These are phyloP conservation scores for Magnusiomyces tetraspermus DNA, from an alignment of 1,139 yeast species.

Conservation along the genomic window DNA sequence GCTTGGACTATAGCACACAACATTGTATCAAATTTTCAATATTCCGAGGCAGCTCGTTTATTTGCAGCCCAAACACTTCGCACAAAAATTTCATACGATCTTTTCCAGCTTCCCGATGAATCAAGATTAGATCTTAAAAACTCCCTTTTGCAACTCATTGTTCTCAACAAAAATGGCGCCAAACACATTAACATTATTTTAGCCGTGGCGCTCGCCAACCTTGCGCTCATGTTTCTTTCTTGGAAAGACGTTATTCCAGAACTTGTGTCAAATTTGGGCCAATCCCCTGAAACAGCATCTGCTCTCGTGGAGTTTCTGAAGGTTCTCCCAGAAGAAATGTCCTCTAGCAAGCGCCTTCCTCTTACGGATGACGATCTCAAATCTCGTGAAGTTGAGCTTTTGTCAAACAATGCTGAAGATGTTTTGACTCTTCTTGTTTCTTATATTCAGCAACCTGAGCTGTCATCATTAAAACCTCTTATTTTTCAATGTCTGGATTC, in stretches of 20 bases:
- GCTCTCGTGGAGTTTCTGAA: slow-evolving; percentile 67
- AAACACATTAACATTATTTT: slow-evolving; percentile 68
- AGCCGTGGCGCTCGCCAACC: slow-evolving; percentile 69
- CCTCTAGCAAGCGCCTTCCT: slow-evolving; percentile 67
- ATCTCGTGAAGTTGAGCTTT: slow-evolving; percentile 50
- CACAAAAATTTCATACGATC: slow-evolving; percentile 74
- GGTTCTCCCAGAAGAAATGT: slow-evolving; percentile 84
- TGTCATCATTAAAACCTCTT: slow-evolving; percentile 31
- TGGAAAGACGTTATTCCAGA: slow-evolving; percentile 73
- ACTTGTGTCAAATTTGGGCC: slow-evolving; percentile 45
- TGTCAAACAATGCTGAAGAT: slow-evolving; percentile 57
- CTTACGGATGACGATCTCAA: slow-evolving; percentile 75
- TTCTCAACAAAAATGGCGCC: slow-evolving; percentile 28
- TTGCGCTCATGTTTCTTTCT: slow-evolving; percentile 62
- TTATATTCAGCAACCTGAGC: slow-evolving; percentile 35
- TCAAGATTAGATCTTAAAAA: slow-evolving; percentile 49
- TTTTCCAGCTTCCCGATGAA: slow-evolving; percentile 58
- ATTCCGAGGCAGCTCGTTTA: slow-evolving; percentile 42
- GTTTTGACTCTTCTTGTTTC: slow-evolving; percentile 49
- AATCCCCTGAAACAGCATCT: slow-evolving; percentile 30
- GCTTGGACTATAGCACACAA: slow-evolving; percentile 36
- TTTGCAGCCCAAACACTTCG: slow-evolving; percentile 89
- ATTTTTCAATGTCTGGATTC: slow-evolving; percentile 72
- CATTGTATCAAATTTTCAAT: slow-evolving; percentile 23
- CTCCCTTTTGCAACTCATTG: slow-evolving; percentile 49